Conservation (phyloP, 371 early-diverging fungal genomes). For the Mucor indicus region DNA sequence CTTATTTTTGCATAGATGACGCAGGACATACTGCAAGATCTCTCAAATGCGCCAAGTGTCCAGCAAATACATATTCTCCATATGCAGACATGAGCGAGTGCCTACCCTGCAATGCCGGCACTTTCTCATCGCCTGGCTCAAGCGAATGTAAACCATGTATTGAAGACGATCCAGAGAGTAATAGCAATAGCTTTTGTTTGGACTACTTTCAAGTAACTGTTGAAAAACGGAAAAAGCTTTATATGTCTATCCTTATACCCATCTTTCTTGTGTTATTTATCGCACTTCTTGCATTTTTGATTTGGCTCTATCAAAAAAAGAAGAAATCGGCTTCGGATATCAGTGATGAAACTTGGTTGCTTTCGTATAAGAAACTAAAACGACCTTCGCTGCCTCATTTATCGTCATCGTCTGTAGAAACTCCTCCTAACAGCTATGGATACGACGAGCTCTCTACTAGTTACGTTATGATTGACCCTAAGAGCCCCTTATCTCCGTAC, state of each 20-base stretch:
- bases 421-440: background rate
- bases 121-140: constrained; percentile 13
- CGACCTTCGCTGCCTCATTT: constrained; percentile 12
- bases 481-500: background rate
- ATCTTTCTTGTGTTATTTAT: constrained; percentile 9
- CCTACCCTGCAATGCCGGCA: constrained; percentile 26
- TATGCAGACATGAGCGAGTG: constrained; percentile 26
- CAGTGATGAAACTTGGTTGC: constrained; percentile 46
- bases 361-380: constrained; percentile 29
- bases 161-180: background rate
- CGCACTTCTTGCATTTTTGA: background rate
- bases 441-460: background rate
- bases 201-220: constrained; percentile 1
- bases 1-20: constrained; percentile 14
- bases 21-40: constrained; percentile 9
- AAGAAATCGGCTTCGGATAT: constrained; percentile 4
- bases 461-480: background rate
- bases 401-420: background rate
- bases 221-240: constrained; percentile 7
- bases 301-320: constrained; percentile 22
- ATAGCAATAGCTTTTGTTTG: constrained; percentile 4
- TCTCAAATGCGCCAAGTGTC: constrained; percentile 29
- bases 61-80: constrained; percentile 17
- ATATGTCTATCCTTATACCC: constrained; percentile 31
- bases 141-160: constrained; percentile 21